Evolutionary conservation across 2,329 filamentous ascomycete genomes (phyloP), one percentile per base, ranked within the genome.

Genomic region (Talaromyces sp.): DNA sequence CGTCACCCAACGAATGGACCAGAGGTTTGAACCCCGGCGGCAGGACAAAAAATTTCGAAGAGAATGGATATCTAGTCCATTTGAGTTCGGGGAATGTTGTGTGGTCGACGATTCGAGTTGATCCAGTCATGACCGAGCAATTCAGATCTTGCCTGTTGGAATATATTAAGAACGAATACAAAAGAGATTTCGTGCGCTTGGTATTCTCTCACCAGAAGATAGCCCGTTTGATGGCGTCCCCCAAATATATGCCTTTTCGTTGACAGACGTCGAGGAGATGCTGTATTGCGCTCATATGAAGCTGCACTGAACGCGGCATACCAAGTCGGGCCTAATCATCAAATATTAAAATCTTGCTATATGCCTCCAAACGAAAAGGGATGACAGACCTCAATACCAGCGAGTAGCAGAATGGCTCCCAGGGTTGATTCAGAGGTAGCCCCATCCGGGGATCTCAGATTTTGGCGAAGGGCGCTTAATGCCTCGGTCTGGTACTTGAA

Each of bases 61-160:
- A 43, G 17, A 77, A 74, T 1, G 72, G 63, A 63, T 81, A 74
- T 70, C 80, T 71, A 49, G 13, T 71, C 80, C 80, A 82, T 0
- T 70, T 69, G 15, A 82, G 74, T 65, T 82, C 80, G 1, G 72
- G 13, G 34, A 82, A 82, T 0, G 78, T 81, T 1, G 68, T 77
- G 63, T 82, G 79, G 58, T 78, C 69, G 19, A 81, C 73, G 6
- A 80, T 72, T 0, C 79, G 80, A 2, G 43, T 72, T 0, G 79
- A 79, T 0, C 78, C 78, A 19, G 78, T 72, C 65, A 82, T 61
- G 22, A 82, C 67, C 0, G 77, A 76, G 0, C 76, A 74, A 65
- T 82, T 80, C 56, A 82, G 67, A 56, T 82, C 80, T 69, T 81
- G 79, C 80, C 79, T 82, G 8, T 62, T 1, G 2, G 56, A 2